phyloP scores from a whole-genome alignment of 164 flowering plant genomes.

The Magnolia sinica region DNA sequence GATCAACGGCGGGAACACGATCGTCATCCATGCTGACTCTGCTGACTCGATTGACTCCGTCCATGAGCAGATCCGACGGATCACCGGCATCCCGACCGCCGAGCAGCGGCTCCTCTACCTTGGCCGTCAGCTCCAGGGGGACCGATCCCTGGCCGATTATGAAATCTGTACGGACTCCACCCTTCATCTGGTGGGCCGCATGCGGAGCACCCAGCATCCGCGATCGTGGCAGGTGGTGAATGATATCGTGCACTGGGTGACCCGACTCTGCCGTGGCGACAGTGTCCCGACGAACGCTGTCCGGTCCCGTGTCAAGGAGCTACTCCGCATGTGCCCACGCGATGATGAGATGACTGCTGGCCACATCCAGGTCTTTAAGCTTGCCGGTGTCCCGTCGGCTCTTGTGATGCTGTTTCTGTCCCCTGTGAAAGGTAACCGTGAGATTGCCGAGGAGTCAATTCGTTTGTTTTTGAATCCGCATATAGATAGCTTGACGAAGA shows the following conservation, averaged over 20 bases:
- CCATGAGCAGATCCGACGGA: constrained; percentile 48
- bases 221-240: constrained; percentile 57
- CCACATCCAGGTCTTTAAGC: constrained; percentile 52
- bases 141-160: constrained; percentile 50
- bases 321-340: constrained; percentile 31
- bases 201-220: constrained; percentile 72
- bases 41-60: constrained; percentile 56
- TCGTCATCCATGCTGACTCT: constrained; percentile 53
- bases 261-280: constrained; percentile 31
- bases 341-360: constrained; percentile 29
- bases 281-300: constrained; percentile 10
- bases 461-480: constrained; percentile 34
- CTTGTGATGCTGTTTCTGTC: constrained; percentile 66
- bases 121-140: constrained; percentile 69
- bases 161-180: constrained; percentile 56
- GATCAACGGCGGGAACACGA: constrained; percentile 45
- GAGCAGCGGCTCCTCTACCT: constrained; percentile 73
- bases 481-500: constrained; percentile 24
- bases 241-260: constrained; percentile 37
- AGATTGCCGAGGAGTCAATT: constrained; percentile 50
- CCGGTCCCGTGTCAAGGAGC: constrained; percentile 28
- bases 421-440: constrained; percentile 28
- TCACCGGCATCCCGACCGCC: constrained; percentile 55
- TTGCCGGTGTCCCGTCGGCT: constrained; percentile 51
- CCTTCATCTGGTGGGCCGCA: constrained; percentile 67